These are phyloP conservation scores for Thalassiosira livingstoniorum DNA, from an alignment of 352 stramenopile genomes.

Conservation along the genomic window DNA sequence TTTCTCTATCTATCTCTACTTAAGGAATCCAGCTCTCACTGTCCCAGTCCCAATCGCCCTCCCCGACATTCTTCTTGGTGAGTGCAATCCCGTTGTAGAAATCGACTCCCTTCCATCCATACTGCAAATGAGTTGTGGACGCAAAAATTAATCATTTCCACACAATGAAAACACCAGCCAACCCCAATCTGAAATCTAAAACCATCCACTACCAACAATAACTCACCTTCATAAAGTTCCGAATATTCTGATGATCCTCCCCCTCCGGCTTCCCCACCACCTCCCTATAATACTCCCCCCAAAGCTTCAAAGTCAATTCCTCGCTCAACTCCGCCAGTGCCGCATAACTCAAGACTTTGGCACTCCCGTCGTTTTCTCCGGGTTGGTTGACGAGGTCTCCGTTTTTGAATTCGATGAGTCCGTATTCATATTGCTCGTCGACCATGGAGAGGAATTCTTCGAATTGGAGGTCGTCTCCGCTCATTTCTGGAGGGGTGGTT, in stretches of 20 bases:
- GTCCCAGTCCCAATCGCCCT: constrained; percentile 76
- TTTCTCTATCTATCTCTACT: too few relatives aligned
- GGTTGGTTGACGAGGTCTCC: constrained; percentile 80
- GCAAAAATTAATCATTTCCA: not conserved
- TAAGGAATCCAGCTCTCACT: constrained; percentile 83
- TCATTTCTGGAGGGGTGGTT: constrained; percentile 68
- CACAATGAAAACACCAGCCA: too few relatives aligned
- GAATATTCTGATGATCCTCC: constrained; percentile 81
- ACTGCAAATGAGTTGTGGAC: constrained; percentile 20
- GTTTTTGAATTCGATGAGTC: constrained; percentile 85
- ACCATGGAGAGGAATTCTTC: constrained; percentile 82
- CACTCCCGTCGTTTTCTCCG: constrained; percentile 83
- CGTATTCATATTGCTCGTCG: constrained; percentile 79
- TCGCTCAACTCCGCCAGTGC: constrained; percentile 82
- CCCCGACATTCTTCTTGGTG: constrained; percentile 77
- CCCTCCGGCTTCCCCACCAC: constrained; percentile 74
- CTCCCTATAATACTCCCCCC: constrained; percentile 84
- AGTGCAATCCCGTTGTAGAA: constrained; percentile 85
- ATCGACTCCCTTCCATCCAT: constrained; percentile 82
- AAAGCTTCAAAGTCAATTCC: constrained; percentile 82
- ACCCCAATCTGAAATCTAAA: too few relatives aligned
- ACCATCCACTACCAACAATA: too few relatives aligned
- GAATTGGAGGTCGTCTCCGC: constrained; percentile 72
- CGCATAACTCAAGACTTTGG: constrained; percentile 82
- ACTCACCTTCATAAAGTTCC: constrained; percentile 82